Base-by-base conservation (phyloP, 345 rosid genomes). In the Alliaria petiolata region DNA sequence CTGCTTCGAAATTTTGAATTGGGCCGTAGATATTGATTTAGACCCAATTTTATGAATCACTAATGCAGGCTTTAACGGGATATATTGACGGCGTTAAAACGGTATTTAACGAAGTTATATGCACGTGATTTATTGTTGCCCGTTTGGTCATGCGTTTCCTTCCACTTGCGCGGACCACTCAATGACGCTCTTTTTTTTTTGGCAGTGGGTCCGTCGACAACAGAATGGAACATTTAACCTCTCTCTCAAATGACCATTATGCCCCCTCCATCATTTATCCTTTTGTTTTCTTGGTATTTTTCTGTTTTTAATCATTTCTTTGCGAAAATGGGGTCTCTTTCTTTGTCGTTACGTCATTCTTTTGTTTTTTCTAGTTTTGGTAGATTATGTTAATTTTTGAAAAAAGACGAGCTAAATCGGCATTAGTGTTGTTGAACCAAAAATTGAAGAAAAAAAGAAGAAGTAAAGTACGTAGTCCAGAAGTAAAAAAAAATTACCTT, bases 91-190 rank as follows among this genome's bases (percentile, higher is more conserved):
- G 69, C 69, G 69, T 62, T 4, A 44, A 43, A 35, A 62, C 15
- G 9, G 46, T 9, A 33, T 4, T 4, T 20, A 44, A 72, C 76
- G 40, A 47, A 72, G 16, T 31, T n/a, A n/a, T 0, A 9, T 49
- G 19, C 61, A 71, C 67, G 76, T 62, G 62, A 71, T 11, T 40
- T 12, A 33, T 54, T 16, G 70, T 45, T 49, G 19, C 2, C 47
- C 20, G 74, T 58, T 71, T 31, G 35, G 68, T 71, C 62, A 52
- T 31, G 76, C 62, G 19, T 52, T 62, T 25, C 38, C 17, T 54
- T 62, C 61, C 52, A 62, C 52, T 33, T 15, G 47, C 36, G 30
- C 13, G 22, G 68, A 38, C 68, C 68, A 61, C 25, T 61, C 68
- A 30, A 40, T 70, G 59, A 49, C 33, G 17, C 50, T 28, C 14